A percentile compares a stretch with the other conserved stretches of the same genome.
These are phyloP conservation scores for Vigna radiata DNA, from an alignment of 306 rosid genomes.

Conservation along the genomic window DNA sequence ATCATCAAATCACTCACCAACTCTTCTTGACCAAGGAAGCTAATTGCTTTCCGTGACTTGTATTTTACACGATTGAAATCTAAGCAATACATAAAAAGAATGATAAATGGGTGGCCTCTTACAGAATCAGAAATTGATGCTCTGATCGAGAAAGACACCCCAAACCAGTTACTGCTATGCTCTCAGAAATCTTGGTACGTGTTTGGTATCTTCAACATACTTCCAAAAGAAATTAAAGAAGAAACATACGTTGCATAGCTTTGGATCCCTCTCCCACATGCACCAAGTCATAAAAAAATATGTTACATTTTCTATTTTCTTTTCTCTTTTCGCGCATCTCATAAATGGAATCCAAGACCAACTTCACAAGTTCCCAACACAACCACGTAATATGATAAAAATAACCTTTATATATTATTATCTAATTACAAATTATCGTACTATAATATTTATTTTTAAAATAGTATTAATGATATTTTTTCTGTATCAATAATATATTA, in stretches of 20 bases:
- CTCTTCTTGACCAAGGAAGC: conserved; percentile 35
- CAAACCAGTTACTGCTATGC: conserved; percentile 19
- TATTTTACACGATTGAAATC: conserved; percentile 44
- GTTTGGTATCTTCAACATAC: not conserved
- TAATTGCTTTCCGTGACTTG: conserved; percentile 52
- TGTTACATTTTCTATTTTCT: not conserved
- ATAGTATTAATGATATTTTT: too few species aligned
- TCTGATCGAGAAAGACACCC: conserved; percentile 37
- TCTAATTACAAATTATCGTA: too few species aligned
- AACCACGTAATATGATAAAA: not conserved
- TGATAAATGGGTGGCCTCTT: not conserved
- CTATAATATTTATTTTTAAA: too few species aligned
- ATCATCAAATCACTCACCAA: conserved; percentile 6
- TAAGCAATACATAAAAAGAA: conserved; percentile 45
- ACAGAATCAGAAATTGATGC: not conserved
- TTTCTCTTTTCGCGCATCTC: not conserved
- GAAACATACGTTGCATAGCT: not conserved
- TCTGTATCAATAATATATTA: too few species aligned
- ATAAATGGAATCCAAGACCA: conserved; percentile 29
- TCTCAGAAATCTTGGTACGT: conserved; percentile 1
- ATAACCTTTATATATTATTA: not conserved
- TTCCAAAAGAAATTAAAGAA: not conserved
- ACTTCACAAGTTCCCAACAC: not conserved
- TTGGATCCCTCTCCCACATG: conserved; percentile 30
- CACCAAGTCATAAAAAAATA: not conserved